These are phyloP conservation scores for Phoma herbarum DNA, from an alignment of 2,329 filamentous ascomycete species.

Conservation along the genomic window DNA sequence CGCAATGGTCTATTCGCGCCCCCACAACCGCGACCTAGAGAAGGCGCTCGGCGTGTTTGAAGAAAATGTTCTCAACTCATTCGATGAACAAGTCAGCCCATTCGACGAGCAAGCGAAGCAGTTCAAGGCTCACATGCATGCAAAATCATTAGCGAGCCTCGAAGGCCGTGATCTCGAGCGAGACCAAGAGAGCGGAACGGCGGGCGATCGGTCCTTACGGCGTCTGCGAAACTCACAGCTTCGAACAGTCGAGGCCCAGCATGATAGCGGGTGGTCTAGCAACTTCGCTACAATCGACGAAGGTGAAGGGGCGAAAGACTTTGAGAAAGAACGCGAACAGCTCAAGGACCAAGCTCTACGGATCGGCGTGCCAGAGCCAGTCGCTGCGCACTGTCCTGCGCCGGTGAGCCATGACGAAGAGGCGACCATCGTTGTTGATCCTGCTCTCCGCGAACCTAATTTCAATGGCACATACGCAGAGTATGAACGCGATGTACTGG, in stretches of 20 bases:
- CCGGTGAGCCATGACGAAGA: neutral
- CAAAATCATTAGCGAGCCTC: neutral
- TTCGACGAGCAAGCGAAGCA: neutral
- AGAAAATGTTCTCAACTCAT: neutral
- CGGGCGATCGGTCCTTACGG: neutral
- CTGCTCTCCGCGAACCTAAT: neutral
- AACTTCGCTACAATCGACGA: neutral
- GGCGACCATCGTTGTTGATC: neutral
- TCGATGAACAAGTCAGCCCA: neutral
- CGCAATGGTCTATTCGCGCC: neutral
- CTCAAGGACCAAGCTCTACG: neutral
- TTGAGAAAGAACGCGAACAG: neutral
- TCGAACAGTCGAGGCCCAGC: neutral
- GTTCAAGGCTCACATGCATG: neutral
- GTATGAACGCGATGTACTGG: neutral
- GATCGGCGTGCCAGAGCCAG: neutral
- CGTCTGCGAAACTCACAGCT: neutral
- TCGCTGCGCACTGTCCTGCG: neutral
- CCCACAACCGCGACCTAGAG: slow-evolving; percentile 1
- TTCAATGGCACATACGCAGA: neutral
- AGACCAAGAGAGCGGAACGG: neutral
- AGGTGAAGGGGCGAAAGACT: neutral
- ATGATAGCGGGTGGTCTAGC: neutral
- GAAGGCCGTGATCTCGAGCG: neutral
- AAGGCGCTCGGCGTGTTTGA: neutral